phyloP scores from a whole-genome alignment of 495 filamentous ascomycete species.

The Friedmanniomyces endolithicus region DNA sequence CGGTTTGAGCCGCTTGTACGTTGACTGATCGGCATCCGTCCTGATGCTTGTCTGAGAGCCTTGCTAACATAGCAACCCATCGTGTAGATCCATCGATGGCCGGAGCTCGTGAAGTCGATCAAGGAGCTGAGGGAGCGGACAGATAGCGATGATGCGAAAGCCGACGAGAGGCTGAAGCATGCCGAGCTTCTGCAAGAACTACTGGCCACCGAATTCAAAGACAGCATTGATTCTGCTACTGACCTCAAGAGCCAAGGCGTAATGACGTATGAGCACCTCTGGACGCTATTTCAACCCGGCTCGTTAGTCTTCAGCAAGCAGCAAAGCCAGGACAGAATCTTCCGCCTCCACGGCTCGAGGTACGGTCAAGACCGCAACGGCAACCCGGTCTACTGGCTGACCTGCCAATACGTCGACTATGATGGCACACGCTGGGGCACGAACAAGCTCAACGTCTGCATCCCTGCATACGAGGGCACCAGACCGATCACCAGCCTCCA shows the following conservation, averaged over 20 bases:
- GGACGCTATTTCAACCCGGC: conserved; percentile 44
- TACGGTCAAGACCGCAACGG: conserved; percentile 27
- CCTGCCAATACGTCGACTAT: conserved; percentile 43
- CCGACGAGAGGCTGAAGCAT: conserved; percentile 32
- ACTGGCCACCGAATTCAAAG: conserved; percentile 47
- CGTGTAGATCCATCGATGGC: conserved; percentile 48
- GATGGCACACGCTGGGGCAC: conserved; percentile 49
- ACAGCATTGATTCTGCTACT: conserved; percentile 42
- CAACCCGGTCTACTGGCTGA: conserved; percentile 27
- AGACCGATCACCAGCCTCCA: conserved; percentile 42
- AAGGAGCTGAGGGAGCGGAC: conserved; percentile 33
- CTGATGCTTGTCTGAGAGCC: not conserved
- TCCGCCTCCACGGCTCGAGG: conserved; percentile 27
- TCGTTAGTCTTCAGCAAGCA: conserved; percentile 31
- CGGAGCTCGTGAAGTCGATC: conserved; percentile 37
- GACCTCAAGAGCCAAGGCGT: conserved; percentile 47
- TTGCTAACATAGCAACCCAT: conserved; percentile 27
- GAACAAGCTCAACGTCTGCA: conserved; percentile 30
- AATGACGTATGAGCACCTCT: conserved; percentile 47
- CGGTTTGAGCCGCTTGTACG: conserved; percentile 46
- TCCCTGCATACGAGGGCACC: conserved; percentile 45
- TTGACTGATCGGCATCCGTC: conserved; percentile 34
- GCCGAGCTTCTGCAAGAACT: conserved; percentile 44
- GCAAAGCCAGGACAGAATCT: conserved; percentile 31
- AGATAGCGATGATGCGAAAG: conserved; percentile 4